Evolutionary conservation across 805 yeast genomes (phyloP), one percentile per base, ranked within the genome.

Genomic region (Kodamaea hsintzibuensis): DNA sequence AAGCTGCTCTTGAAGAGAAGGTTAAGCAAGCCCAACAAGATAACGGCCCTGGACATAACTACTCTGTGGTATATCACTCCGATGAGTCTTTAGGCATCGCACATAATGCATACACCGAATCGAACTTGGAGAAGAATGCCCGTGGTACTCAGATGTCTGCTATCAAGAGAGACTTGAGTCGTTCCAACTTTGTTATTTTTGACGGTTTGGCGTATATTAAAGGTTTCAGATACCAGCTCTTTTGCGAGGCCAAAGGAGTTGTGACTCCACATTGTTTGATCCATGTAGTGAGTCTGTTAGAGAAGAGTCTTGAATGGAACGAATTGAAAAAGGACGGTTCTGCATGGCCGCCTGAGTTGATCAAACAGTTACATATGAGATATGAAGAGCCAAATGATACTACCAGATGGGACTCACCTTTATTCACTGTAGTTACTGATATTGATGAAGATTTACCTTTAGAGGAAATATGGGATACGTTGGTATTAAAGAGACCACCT

Each of bases 361-460:
- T 91, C 40, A 78, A 78, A 13, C 92, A 87, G 50, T 73, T 93
- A 54, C 80, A 83, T 2, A 88, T 91, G 83, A 71, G 99, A 55
- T 95, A 86, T 65, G 99, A 95, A 70, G 99, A 95, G 67, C 99
- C 99, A 0, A 88, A 90, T 65, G 84, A 85, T 33, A 82, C 82
- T 62, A 82, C 86, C 25, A 74, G 97, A 55, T 95, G 99, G 99
- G 99, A 95, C 65, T 84, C 96, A 3, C 99, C 99, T 5, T 72
- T 93, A 56, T 85, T 91, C 64, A 83, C 90, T 0, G 70, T 92
- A 1, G 80, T 84, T 2, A 80, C 75, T 62, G 83, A 81, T 49
- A 69, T 65, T 10, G 85, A 86, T 33, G 74, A 73, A 13, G 71
- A 69, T 2, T 63, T 86, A 22, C 89, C 91, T 0, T 68, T 86